Evolutionary conservation across 129 eudicot species (phyloP).

Genomic region (Saussurea involucrata): DNA sequence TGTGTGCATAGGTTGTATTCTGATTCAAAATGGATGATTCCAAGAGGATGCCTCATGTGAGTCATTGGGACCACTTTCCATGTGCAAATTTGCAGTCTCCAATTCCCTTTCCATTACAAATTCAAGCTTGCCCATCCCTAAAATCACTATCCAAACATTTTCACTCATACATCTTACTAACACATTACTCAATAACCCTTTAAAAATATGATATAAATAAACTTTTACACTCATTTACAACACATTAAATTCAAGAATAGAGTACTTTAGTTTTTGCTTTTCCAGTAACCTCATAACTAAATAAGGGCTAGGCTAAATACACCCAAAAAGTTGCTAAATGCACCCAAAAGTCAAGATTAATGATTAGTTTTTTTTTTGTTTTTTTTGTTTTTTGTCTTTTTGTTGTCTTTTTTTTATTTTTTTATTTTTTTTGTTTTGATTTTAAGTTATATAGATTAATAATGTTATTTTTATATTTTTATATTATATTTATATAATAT

Average conservation of each 20-base stretch:
- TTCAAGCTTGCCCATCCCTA: constrained; percentile 13
- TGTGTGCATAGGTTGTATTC: neutral
- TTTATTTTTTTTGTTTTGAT: too few species aligned
- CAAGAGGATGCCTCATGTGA: constrained; percentile 57
- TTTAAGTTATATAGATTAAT: too few species aligned
- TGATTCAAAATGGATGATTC: constrained; percentile 33
- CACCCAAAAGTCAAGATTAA: too few species aligned
- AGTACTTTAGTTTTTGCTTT: neutral
- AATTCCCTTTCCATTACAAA: neutral
- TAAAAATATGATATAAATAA: neutral
- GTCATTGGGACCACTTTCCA: constrained; percentile 63
- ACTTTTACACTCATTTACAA: neutral
- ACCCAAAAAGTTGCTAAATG: too few species aligned
- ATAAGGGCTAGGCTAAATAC: too few species aligned
- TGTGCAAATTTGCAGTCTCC: constrained; percentile 59
- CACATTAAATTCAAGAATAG: neutral
- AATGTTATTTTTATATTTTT: too few species aligned
- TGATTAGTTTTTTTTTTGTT: too few species aligned
- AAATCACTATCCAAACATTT: constrained; percentile 9
- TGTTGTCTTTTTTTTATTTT: too few species aligned
- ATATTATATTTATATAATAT: too few species aligned
- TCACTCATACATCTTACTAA: neutral
- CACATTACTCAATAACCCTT: neutral
- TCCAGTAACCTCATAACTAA: neutral
- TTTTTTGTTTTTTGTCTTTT: too few species aligned